Conservation (phyloP, 2,329 filamentous ascomycete genomes). For the Epichloe sibirici region DNA sequence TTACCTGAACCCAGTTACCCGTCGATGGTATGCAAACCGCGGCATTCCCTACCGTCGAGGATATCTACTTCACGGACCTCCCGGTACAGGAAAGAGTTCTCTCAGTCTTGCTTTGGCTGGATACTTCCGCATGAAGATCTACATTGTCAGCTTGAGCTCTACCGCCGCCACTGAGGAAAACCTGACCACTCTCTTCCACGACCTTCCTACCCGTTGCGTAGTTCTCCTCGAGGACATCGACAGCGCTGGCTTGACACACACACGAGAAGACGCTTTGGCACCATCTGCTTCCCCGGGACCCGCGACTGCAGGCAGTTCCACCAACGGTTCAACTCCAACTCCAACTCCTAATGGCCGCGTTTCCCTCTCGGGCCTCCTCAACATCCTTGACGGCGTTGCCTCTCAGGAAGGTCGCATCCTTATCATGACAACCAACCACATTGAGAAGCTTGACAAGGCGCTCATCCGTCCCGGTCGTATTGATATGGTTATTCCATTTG, state of each 20-base stretch:
- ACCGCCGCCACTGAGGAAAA: constrained; percentile 51
- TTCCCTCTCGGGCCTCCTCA: constrained; percentile 65
- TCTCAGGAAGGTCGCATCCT: constrained; percentile 51
- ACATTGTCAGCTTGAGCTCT: constrained; percentile 58
- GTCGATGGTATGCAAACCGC: constrained; percentile 70
- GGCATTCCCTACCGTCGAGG: constrained; percentile 79
- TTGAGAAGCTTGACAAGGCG: constrained; percentile 49
- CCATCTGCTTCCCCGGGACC: constrained; percentile 4
- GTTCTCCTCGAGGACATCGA: constrained; percentile 70
- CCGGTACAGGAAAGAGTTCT: constrained; percentile 68
- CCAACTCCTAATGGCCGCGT: constrained; percentile 27
- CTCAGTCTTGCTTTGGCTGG: constrained; percentile 59
- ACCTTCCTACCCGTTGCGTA: constrained; percentile 57
- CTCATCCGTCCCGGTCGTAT: constrained; percentile 51
- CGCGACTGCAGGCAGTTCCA: constrained; percentile 4
- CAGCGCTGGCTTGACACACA: constrained; percentile 56
- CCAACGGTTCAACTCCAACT: neutral
- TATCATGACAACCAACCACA: constrained; percentile 54
- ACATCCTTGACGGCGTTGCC: constrained; percentile 65
- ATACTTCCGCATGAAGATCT: constrained; percentile 57
- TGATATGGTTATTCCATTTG: constrained; percentile 47
- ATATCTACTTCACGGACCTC: constrained; percentile 70
- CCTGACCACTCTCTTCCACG: constrained; percentile 49
- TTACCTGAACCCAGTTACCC: constrained; percentile 49
- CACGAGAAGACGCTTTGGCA: constrained; percentile 25